Percentiles rank a stretch among this genome's conserved stretches.
phyloP scores from a whole-genome alignment of 192 early-diverging fungal species.

The Mortierella alpina region DNA sequence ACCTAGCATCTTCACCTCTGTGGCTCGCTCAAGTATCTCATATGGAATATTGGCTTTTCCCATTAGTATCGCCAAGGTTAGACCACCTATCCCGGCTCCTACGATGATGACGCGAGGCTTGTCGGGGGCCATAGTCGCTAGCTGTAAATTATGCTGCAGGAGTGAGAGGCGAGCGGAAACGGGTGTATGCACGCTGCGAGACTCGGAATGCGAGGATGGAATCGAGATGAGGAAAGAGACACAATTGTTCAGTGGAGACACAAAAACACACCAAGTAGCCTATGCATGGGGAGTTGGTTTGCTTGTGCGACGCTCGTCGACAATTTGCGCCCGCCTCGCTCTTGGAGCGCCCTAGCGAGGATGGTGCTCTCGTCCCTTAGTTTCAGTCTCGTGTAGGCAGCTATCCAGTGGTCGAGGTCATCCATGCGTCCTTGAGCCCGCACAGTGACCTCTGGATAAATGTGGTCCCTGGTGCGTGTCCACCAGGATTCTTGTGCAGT shows the following conservation, averaged over 20 bases:
- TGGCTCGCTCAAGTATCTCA: conserved; percentile 21
- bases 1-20: neutral
- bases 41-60: conserved; percentile 24
- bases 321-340: no score
- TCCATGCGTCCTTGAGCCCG: no score
- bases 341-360: no score
- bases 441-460: no score
- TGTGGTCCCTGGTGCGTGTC: no score
- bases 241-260: neutral
- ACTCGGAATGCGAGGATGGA: neutral
- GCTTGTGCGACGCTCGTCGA: no score
- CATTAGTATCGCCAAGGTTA: conserved; percentile 19
- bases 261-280: neutral
- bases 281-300: no score
- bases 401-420: no score
- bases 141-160: neutral
- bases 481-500: no score
- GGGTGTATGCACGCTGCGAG: neutral
- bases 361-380: no score
- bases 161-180: neutral
- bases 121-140: neutral
- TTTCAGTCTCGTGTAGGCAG: no score
- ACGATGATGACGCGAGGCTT: conserved; percentile 34
- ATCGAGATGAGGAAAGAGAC: neutral
- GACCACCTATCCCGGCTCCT: conserved; percentile 30